Evolutionary conservation across 352 stramenopile genomes (phyloP).

Genomic region (Peronosclerospora sorghi): DNA sequence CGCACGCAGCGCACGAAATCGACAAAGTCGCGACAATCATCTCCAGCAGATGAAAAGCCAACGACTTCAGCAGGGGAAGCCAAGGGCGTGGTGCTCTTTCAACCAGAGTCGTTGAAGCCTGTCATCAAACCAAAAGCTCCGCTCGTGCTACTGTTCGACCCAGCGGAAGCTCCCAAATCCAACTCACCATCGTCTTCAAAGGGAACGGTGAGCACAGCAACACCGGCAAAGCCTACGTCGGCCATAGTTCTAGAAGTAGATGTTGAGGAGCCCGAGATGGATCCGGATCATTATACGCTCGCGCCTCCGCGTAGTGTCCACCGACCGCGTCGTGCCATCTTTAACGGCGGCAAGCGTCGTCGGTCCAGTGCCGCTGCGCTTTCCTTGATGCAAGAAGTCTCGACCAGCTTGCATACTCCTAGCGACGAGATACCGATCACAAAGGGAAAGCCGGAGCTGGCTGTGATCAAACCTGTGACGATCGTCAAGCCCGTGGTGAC

Average conservation of each 20-base stretch:
- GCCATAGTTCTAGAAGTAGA: slow-evolving; percentile 9
- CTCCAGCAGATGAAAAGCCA: slow-evolving; percentile 7
- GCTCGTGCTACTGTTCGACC: slow-evolving; percentile 22
- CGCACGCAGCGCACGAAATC: slow-evolving; percentile 11
- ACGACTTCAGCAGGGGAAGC: slow-evolving; percentile 2
- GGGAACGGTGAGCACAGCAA: slow-evolving; percentile 10
- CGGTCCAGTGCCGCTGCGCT: slow-evolving; percentile 19
- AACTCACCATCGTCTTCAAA: slow-evolving; percentile 7
- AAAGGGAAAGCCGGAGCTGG: slow-evolving; percentile 4
- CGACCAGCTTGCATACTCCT: slow-evolving; percentile 12
- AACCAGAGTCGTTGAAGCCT: slow-evolving; percentile 18
- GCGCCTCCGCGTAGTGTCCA: slow-evolving; percentile 13
- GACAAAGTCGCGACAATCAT: slow-evolving; percentile 5
- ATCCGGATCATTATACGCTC: slow-evolving; percentile 4
- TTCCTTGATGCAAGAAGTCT: slow-evolving; percentile 23
- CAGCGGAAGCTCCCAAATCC: slow-evolving; percentile 7
- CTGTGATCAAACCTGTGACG: not conserved
- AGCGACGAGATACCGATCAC: slow-evolving; percentile 1
- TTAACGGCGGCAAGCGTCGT: slow-evolving; percentile 27
- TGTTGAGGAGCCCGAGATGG: slow-evolving; percentile 9
- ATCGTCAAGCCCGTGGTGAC: not conserved
- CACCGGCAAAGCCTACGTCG: slow-evolving; percentile 12
- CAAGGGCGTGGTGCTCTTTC: slow-evolving; percentile 22
- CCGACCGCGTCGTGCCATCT: slow-evolving; percentile 28
- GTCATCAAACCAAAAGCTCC: slow-evolving; percentile 19